Evolutionary conservation across 139 green algal genomes (phyloP), one percentile per base, ranked within the genome.

Genomic region (Ostreobium quekettii): DNA sequence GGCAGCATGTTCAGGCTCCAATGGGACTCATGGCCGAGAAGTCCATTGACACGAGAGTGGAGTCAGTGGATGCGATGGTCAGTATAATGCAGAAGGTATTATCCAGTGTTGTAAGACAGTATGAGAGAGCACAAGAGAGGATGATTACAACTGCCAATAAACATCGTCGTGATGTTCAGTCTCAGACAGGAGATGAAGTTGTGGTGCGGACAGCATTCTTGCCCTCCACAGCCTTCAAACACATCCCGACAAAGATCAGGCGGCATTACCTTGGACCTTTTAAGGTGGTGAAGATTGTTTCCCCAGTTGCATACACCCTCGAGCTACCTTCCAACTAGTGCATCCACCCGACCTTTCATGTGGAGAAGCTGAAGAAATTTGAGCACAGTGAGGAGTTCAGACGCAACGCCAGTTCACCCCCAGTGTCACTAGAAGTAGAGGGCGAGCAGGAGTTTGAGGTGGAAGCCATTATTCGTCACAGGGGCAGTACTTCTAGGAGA

Each of bases 181-280:
- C 35, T 33, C 22, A 72, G 4, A 47, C 60, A 47, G 61, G 69
- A 48, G 61, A 76, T 29, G n/a, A 53, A 31, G 66, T 79, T 1
- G 28, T 65, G 36, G 30, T 79, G 4, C 65, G 42, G 30, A 72
- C 61, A 7, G 58, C 47, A 71, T 26, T 66, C 8, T 68, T 62
- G 19, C n/a, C n/a, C n/a, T n/a, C n/a, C n/a, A 68, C 15, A 28
- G 30, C 53, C n/a, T 7, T 26, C 11, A 68, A 66, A 64, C n/a
- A 60, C 11, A 28, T 71, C n/a, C 33, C 29, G 19, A 6, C 32
- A 22, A 71, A 71, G 64, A 35, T 71, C 26, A 60, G 39, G 1
- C 36, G 39, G 11, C 36, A 30, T 8, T 71, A 26, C 26, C 0
- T 71, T 11, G 64, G 64, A 30, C 64, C 64, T 1, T 71, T 71